phyloP scores from a whole-genome alignment of 768 basidiomycete species.

The Coprinellus micaceus region DNA sequence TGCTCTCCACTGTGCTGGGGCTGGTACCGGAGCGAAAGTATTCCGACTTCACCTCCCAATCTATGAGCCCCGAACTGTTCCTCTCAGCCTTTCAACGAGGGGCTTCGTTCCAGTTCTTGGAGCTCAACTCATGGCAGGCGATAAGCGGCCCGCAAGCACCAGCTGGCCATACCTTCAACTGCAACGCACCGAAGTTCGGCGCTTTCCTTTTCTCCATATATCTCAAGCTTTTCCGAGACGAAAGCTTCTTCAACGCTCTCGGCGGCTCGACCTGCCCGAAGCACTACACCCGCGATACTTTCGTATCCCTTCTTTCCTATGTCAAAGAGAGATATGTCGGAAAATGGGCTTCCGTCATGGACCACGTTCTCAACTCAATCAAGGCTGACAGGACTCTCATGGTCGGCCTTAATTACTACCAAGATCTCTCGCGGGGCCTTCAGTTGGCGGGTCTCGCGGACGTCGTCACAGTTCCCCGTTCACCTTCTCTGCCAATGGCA shows the following conservation, averaged over 20 bases:
- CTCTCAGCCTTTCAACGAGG: not conserved
- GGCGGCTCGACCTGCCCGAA: not conserved
- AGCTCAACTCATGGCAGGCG: not conserved
- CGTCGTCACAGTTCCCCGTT: not conserved
- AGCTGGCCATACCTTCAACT: not conserved
- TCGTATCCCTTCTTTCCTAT: constrained; percentile 40
- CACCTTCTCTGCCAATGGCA: too few species aligned
- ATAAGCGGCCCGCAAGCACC: too few species aligned
- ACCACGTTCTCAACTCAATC: constrained; percentile 25
- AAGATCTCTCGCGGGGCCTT: constrained; percentile 46
- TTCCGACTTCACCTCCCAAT: not conserved
- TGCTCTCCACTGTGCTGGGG: constrained; percentile 2
- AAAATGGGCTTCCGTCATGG: constrained; percentile 44
- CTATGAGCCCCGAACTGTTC: not conserved
- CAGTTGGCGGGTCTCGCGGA: constrained; percentile 36
- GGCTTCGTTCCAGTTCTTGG: not conserved
- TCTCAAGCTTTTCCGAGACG: constrained; percentile 39
- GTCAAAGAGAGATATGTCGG: constrained; percentile 29
- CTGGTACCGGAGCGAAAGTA: constrained; percentile 1
- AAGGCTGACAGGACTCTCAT: constrained; percentile 19
- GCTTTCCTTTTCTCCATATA: constrained; percentile 41
- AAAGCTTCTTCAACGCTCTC: constrained; percentile 21
- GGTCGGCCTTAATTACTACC: constrained; percentile 31
- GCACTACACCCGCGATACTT: constrained; percentile 47
- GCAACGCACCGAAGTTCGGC: constrained; percentile 24